These are phyloP conservation scores for Candida tallmaniae DNA, from an alignment of 805 yeast genomes.

Conservation along the genomic window DNA sequence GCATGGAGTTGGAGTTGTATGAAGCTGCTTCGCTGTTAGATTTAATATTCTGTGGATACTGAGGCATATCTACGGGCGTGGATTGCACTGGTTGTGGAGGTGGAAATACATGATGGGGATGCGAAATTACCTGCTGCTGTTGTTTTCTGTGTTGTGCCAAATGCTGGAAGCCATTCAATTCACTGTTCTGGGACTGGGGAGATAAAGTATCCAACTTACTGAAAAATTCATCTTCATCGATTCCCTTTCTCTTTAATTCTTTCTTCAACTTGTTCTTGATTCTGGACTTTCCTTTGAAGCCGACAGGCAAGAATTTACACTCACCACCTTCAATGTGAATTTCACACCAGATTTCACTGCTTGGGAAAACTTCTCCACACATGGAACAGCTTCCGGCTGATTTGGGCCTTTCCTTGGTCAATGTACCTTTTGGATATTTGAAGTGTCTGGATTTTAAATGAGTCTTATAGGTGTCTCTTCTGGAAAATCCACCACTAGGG, in stretches of 20 bases:
- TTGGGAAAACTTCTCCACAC: constrained; percentile 47
- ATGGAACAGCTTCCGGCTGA: constrained; percentile 50
- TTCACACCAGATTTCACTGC: constrained; percentile 49
- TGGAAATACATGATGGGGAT: background rate
- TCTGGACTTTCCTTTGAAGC: constrained; percentile 41
- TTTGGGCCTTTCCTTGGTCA: constrained; percentile 38
- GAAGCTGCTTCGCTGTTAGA: background rate
- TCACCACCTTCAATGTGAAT: constrained; percentile 47
- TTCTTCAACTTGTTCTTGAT: constrained; percentile 40
- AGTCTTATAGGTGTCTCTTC: constrained; percentile 57
- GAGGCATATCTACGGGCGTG: background rate
- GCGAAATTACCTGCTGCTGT: background rate
- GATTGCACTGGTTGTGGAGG: constrained; percentile 3
- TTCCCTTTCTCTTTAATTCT: constrained; percentile 26
- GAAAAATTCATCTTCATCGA: constrained; percentile 12
- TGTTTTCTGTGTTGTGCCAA: constrained; percentile 2
- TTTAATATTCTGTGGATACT: background rate
- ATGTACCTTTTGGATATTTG: constrained; percentile 52
- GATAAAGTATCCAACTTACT: constrained; percentile 4
- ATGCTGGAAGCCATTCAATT: constrained; percentile 3
- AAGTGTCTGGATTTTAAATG: constrained; percentile 56
- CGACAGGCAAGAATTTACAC: constrained; percentile 42
- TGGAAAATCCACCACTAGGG: constrained; percentile 54
- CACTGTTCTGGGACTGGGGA: constrained; percentile 4
- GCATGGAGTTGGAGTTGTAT: background rate